Evolutionary conservation across 495 filamentous ascomycete species (phyloP).

Genomic region (Penicillium ucsense): DNA sequence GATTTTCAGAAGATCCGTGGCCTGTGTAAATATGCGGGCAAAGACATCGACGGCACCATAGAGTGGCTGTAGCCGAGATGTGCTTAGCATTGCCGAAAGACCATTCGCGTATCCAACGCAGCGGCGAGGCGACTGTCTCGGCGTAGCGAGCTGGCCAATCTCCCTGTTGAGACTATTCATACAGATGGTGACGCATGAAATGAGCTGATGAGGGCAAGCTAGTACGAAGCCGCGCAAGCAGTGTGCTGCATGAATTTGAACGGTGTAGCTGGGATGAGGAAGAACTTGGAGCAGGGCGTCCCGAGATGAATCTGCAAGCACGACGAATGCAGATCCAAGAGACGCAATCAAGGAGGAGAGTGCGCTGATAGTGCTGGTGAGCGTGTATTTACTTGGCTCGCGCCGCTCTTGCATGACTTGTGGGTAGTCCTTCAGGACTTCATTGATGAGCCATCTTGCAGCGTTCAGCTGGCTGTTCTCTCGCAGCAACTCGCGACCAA

Average conservation of each 20-base stretch:
- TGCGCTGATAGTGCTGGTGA: constrained; percentile 71
- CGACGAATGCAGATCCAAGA: constrained; percentile 70
- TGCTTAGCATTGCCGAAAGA: constrained; percentile 83
- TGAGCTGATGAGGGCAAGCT: constrained; percentile 81
- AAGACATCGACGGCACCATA: constrained; percentile 95
- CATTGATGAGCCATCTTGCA: constrained; percentile 73
- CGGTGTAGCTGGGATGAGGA: constrained; percentile 91
- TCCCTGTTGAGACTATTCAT: constrained; percentile 93
- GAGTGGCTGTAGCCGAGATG: constrained; percentile 74
- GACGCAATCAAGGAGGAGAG: constrained; percentile 68
- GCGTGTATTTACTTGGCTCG: constrained; percentile 79
- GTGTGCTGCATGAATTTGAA: constrained; percentile 79
- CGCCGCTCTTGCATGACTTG: constrained; percentile 84
- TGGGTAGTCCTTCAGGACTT: constrained; percentile 88
- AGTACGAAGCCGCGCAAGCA: constrained; percentile 81
- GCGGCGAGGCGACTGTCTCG: constrained; percentile 68
- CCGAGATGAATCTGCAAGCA: constrained; percentile 67
- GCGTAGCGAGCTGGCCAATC: constrained; percentile 62
- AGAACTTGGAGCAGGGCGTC: constrained; percentile 86
- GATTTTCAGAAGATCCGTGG: constrained; percentile 84
- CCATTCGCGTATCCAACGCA: constrained; percentile 93
- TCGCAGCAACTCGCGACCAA: constrained; percentile 73
- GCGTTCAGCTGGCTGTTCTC: constrained; percentile 80
- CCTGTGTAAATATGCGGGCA: constrained; percentile 80
- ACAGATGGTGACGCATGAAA: constrained; percentile 87